Evolutionary conservation across 345 rosid genomes (phyloP), one percentile per base, ranked within the genome.

Genomic region (Pistacia vera): DNA sequence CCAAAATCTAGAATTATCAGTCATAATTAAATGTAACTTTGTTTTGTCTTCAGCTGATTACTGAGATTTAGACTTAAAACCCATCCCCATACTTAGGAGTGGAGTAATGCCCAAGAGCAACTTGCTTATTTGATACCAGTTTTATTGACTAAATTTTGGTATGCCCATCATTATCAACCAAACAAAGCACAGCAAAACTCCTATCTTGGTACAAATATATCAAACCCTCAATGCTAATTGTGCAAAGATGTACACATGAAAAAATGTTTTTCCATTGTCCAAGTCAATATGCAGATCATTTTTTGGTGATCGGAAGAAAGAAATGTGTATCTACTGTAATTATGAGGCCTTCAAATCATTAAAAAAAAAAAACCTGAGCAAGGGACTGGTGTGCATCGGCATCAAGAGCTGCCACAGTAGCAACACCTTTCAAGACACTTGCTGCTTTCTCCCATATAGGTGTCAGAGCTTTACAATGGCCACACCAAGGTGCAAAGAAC

Each of bases 401-500:
- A 75, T 96, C 98, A 69, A 96, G 83, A 36, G 99, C 99, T 7
- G 99, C 98, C 70, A 95, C 98, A 57, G 92, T 91, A 61, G 92
- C 97, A 51, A 95, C 86, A 63, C 98, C 98, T 85, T 94, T 92
- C 87, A 96, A 84, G 62, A 88, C 82, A 78, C 68, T 58, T 72
- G 98, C 97, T 0, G 93, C 95, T 81, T 92, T 96, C 91, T 96
- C 99, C 99, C 99, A 94, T 22, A 82, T 88, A 20, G 98, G 99
- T 51, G 97, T 89, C 28, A 96, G 85, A 79, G 95, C 92, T 86
- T 96, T 63, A 73, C 98, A 96, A 76, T 96, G 99, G 57, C 99
- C 99, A 75, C 99, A 94, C 99, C 99, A 96, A 52, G 99, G 99
- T 1, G 99, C 99, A 81, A 91, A 94, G 86, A 96, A 96, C 88